A percentile compares a stretch with the other conserved stretches of the same genome.
Conservation (phyloP, 768 basidiomycete genomes). For the Tulasnella sp. region DNA sequence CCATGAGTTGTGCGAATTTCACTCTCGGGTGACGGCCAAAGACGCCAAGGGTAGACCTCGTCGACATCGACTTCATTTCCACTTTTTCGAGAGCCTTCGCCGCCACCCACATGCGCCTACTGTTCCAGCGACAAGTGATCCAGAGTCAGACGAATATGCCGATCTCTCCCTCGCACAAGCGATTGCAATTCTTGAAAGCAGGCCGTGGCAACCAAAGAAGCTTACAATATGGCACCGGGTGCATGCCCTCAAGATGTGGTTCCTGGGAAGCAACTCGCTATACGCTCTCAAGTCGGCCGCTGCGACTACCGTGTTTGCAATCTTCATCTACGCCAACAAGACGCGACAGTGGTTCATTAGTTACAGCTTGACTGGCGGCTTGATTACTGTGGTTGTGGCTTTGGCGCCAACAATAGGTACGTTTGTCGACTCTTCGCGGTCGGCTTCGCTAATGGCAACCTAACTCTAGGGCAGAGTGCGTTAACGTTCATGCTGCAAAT, state of each 20-base stretch:
- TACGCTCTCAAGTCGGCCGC: constrained; percentile 24
- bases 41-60: constrained; percentile 7
- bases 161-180: constrained; percentile 23
- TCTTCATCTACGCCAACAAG: constrained; percentile 23
- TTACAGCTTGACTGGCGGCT: constrained; percentile 23
- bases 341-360: constrained; percentile 23
- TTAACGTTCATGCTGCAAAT: constrained; percentile 26
- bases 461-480: constrained; percentile 22
- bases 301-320: constrained; percentile 23
- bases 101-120: no score
- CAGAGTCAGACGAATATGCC: no score
- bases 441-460: not conserved
- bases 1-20: constrained; percentile 20
- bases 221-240: constrained; percentile 17
- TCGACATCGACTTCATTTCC: constrained; percentile 21
- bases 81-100: constrained; percentile 23
- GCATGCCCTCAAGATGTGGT: constrained; percentile 16
- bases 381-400: constrained; percentile 26
- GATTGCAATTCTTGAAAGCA: constrained; percentile 22
- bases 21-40: constrained; percentile 19
- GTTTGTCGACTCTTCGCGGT: not conserved
- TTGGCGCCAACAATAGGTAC: constrained; percentile 23
- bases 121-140: no score
- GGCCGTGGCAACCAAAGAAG: constrained; percentile 15
- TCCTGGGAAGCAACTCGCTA: constrained; percentile 18